phyloP scores from a whole-genome alignment of 2,329 filamentous ascomycete species.

The Juglanconis oblonga region DNA sequence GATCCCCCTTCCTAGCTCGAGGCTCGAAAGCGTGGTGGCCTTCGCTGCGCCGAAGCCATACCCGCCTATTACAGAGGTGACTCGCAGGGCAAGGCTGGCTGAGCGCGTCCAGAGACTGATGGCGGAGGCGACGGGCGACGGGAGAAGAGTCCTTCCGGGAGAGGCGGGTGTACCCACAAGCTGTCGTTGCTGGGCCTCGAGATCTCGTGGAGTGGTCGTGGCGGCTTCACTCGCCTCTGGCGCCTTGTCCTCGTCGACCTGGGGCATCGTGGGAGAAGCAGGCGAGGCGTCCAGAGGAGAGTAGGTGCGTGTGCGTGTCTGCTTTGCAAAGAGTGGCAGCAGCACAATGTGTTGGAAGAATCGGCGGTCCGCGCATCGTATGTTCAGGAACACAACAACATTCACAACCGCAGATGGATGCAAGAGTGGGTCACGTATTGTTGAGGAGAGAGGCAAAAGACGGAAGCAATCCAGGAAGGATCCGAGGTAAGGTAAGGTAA shows the following conservation, averaged over 20 bases:
- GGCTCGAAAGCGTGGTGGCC: constrained; percentile 53
- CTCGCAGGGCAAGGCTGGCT: constrained; percentile 53
- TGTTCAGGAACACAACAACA: background rate
- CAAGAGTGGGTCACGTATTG: background rate
- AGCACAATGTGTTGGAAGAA: background rate
- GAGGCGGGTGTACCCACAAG: constrained; percentile 6
- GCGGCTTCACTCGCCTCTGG: background rate
- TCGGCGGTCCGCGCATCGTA: background rate
- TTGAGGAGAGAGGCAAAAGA: background rate
- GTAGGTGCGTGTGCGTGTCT: background rate
- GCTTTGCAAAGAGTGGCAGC: background rate
- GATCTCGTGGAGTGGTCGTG: background rate
- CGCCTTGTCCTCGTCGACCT: background rate
- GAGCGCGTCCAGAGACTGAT: constrained; percentile 61
- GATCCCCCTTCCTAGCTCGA: constrained; percentile 54
- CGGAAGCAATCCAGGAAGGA: background rate
- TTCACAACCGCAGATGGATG: background rate
- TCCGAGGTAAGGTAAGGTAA: background rate
- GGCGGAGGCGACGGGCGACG: constrained; percentile 53
- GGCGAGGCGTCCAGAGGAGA: background rate
- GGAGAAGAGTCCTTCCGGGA: constrained; percentile 51
- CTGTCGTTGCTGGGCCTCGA: background rate
- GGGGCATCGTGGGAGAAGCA: background rate
- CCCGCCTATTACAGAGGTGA: constrained; percentile 49
- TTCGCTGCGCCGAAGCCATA: constrained; percentile 53